Evolutionary conservation across 805 yeast species (phyloP).

Genomic region (Vanderwaltozyma yarrowii): DNA sequence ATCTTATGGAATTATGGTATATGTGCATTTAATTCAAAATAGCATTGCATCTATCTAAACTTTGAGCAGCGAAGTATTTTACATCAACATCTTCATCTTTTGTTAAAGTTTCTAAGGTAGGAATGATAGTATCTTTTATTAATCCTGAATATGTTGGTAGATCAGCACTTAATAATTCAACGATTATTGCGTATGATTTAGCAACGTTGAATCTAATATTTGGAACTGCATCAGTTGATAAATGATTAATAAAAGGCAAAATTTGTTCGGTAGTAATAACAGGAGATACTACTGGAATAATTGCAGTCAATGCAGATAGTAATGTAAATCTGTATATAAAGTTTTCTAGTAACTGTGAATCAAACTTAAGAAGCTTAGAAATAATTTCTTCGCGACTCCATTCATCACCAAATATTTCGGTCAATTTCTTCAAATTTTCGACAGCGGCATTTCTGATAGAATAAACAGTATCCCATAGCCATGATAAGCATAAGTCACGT

Average conservation of each 20-base stretch:
- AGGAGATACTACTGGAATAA: conserved; percentile 61
- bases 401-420: conserved; percentile 79
- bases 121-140: conserved; percentile 44
- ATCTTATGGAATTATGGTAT: too few species aligned
- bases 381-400: conserved; percentile 89
- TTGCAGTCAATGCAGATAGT: conserved; percentile 71
- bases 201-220: conserved; percentile 95
- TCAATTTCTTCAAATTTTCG: conserved; percentile 63
- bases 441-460: conserved; percentile 97
- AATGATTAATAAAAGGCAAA: conserved; percentile 67
- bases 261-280: conserved; percentile 51
- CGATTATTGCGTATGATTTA: conserved; percentile 59
- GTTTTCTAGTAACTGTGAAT: conserved; percentile 39
- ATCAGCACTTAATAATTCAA: conserved; percentile 37
- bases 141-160: conserved; percentile 24
- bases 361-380: conserved; percentile 52
- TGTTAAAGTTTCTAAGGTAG: conserved; percentile 53
- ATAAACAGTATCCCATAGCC: conserved; percentile 97
- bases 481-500: conserved; percentile 82
- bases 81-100: conserved; percentile 83
- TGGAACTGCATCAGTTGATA: conserved; percentile 78
- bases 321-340: conserved; percentile 90
- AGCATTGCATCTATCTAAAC: conserved; percentile 33
- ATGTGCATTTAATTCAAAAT: conserved; percentile 3
- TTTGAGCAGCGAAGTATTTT: conserved; percentile 68